Percentiles rank a stretch among this genome's conserved stretches.
Evolutionary conservation across 768 basidiomycete genomes (phyloP).

Genomic region (Mycena sanguinolenta): DNA sequence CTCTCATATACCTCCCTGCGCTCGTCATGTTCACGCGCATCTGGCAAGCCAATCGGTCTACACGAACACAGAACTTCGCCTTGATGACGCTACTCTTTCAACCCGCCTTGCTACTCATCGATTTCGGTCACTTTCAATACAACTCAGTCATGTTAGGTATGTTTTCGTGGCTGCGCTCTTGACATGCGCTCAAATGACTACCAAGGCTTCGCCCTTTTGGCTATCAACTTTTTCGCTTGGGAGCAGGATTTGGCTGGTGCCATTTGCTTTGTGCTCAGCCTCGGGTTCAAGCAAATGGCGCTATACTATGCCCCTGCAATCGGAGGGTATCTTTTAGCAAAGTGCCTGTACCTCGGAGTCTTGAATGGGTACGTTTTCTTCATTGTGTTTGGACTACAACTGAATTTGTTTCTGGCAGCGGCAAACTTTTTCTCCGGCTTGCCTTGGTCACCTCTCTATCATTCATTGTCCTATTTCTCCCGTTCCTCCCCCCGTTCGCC

Average conservation of each 20-base stretch:
- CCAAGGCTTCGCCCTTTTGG: slow-evolving; percentile 77
- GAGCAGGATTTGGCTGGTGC: slow-evolving; percentile 84
- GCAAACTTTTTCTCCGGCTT: slow-evolving; percentile 74
- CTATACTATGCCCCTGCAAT: slow-evolving; percentile 94
- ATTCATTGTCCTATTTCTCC: slow-evolving; percentile 80
- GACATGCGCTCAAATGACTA: slow-evolving; percentile 15
- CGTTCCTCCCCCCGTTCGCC: slow-evolving; percentile 82
- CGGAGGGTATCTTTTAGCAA: slow-evolving; percentile 91
- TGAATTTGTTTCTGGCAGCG: slow-evolving; percentile 40
- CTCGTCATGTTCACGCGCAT: slow-evolving; percentile 72
- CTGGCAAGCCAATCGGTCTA: slow-evolving; percentile 80
- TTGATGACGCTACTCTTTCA: slow-evolving; percentile 82
- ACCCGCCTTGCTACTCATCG: slow-evolving; percentile 86
- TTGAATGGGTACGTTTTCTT: slow-evolving; percentile 66
- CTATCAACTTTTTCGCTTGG: slow-evolving; percentile 76
- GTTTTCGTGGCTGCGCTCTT: slow-evolving; percentile 37
- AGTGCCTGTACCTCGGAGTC: slow-evolving; percentile 87
- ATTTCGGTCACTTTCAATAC: slow-evolving; percentile 96
- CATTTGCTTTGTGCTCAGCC: slow-evolving; percentile 83
- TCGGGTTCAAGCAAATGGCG: slow-evolving; percentile 97
- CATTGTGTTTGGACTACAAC: not conserved
- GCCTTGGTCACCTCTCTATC: slow-evolving; percentile 71
- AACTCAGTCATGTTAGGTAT: slow-evolving; percentile 93
- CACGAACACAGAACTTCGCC: slow-evolving; percentile 82
- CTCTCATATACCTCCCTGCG: slow-evolving; percentile 81